Conservation (phyloP, 345 rosid genomes). For the sweet orange (Citrus sinensis) region DNA sequence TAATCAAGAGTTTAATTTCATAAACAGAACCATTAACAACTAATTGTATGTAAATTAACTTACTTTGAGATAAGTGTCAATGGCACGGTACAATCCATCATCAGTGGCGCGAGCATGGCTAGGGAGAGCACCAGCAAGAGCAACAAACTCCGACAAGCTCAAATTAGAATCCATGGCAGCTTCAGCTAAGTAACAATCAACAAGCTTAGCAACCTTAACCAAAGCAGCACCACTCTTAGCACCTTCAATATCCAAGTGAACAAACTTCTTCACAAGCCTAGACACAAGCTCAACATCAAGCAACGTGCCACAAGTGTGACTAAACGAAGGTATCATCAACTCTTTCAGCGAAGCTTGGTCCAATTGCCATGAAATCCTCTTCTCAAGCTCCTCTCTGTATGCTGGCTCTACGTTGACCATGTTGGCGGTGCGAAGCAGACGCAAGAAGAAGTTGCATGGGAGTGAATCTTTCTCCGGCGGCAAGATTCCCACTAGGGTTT, state of each 20-base stretch:
- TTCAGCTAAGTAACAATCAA: conserved; percentile 75
- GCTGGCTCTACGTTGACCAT: conserved; percentile 60
- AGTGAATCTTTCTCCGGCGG: conserved; percentile 86
- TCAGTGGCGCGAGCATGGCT: conserved; percentile 59
- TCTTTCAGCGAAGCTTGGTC: conserved; percentile 87
- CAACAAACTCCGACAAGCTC: conserved; percentile 47
- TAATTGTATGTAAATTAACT: background rate
- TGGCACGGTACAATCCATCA: conserved; percentile 79
- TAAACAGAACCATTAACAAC: background rate
- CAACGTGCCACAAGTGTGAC: conserved; percentile 72
- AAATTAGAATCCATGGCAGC: conserved; percentile 61
- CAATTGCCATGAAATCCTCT: conserved; percentile 69
- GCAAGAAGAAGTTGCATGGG: conserved; percentile 74
- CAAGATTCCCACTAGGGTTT: conserved; percentile 70
- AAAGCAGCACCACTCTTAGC: conserved; percentile 46
- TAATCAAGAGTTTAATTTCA: too few relatives aligned
- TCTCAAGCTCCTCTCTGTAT: conserved; percentile 67
- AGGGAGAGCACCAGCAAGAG: conserved; percentile 71
- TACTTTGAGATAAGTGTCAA: conserved; percentile 89
- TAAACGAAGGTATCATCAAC: conserved; percentile 87
- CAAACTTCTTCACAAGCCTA: conserved; percentile 63
- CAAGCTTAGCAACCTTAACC: conserved; percentile 73
- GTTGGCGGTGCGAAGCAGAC: conserved; percentile 78
- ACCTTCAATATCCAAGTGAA: conserved; percentile 37
- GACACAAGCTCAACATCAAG: conserved; percentile 72